Conservation (phyloP, 2,329 filamentous ascomycete genomes). For the Fusarium camptoceras region DNA sequence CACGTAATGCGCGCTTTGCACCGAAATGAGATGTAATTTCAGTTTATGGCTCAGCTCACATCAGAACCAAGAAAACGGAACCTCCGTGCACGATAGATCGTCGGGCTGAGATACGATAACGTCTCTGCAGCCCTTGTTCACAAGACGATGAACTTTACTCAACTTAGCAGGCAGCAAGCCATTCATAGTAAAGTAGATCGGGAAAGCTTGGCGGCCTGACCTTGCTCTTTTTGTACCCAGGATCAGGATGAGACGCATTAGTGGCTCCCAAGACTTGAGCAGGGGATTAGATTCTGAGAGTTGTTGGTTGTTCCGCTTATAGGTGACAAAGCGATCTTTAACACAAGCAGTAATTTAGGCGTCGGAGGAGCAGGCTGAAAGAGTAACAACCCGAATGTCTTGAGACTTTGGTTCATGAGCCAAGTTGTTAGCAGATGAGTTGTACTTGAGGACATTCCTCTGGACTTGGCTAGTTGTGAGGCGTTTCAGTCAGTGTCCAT, state of each 20-base stretch:
- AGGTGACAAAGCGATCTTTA: constrained; percentile 7
- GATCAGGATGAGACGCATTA: constrained; percentile 48
- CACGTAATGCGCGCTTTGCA: constrained; percentile 38
- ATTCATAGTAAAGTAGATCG: constrained; percentile 20
- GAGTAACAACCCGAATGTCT: constrained; percentile 24
- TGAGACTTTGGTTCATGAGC: constrained; percentile 13
- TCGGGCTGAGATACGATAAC: constrained; percentile 22
- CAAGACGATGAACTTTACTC: constrained; percentile 1
- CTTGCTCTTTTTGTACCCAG: constrained; percentile 24
- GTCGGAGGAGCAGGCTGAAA: constrained; percentile 41
- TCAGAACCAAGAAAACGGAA: constrained; percentile 10
- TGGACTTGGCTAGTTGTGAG: constrained; percentile 27
- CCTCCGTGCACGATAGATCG: constrained; percentile 34
- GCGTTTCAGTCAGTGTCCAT: constrained; percentile 22
- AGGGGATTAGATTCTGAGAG: neutral
- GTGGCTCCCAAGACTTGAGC: constrained; percentile 31
- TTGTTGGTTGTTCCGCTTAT: constrained; percentile 29
- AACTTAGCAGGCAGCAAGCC: constrained; percentile 8
- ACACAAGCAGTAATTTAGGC: constrained; percentile 34
- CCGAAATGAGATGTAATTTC: constrained; percentile 16
- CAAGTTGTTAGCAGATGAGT: neutral
- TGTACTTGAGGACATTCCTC: neutral
- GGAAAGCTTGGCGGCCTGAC: constrained; percentile 15
- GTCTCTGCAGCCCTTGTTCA: neutral
- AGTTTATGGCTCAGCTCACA: constrained; percentile 18